A percentile compares a stretch with the other conserved stretches of the same genome.
phyloP scores from a whole-genome alignment of 352 stramenopile species.

The Pythium grandisporangium region DNA sequence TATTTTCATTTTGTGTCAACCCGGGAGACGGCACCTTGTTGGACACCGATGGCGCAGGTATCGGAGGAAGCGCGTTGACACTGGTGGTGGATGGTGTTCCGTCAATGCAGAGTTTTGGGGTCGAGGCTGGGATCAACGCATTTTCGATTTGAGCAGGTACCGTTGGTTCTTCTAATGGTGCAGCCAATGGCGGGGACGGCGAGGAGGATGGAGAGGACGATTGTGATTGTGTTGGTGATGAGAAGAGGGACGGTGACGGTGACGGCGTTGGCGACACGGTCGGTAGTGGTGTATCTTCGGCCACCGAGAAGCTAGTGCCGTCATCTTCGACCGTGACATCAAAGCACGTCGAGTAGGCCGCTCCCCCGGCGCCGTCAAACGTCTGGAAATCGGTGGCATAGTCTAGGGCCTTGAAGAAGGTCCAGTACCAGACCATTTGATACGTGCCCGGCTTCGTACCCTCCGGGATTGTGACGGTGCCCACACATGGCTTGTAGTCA shows the following conservation, averaged over 20 bases:
- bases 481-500: constrained; percentile 21
- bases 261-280: neutral
- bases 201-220: no score
- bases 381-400: constrained; percentile 1
- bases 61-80: neutral
- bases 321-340: constrained; percentile 13
- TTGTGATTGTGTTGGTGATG: no score
- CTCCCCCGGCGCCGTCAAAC: neutral
- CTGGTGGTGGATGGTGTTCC: neutral
- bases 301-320: neutral
- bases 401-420: constrained; percentile 8
- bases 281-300: neutral
- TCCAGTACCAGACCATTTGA: constrained; percentile 32
- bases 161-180: constrained; percentile 1
- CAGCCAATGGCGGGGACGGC: neutral
- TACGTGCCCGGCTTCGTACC: constrained; percentile 11
- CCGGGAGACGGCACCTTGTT: neutral
- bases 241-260: no score
- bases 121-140: neutral
- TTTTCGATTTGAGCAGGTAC: neutral
- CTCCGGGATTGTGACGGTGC: constrained; percentile 17
- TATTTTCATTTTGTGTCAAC: no score
- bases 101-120: no score
- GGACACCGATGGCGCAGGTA: neutral
- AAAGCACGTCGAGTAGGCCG: constrained; percentile 16